These are phyloP conservation scores for Clonostachys chloroleuca DNA, from an alignment of 2,329 filamentous ascomycete species.

Conservation along the genomic window DNA sequence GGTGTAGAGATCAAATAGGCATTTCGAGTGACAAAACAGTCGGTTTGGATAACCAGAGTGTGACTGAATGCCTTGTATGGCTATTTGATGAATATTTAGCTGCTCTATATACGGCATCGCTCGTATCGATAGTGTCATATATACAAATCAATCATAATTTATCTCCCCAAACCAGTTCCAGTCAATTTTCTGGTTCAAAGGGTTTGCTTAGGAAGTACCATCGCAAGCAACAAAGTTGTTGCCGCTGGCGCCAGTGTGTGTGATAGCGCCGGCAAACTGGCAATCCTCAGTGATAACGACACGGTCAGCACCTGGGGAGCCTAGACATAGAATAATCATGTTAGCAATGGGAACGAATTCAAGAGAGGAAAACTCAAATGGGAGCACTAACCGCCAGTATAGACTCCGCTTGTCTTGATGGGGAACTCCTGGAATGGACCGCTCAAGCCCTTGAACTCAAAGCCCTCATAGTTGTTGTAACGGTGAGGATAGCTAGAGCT, in stretches of 20 bases:
- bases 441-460: conserved; percentile 19
- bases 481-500: conserved; percentile 27
- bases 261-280: conserved; percentile 59
- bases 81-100: too few relatives aligned
- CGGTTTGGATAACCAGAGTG: too few relatives aligned
- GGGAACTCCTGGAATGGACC: conserved; percentile 34
- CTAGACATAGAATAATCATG: conserved; percentile 6
- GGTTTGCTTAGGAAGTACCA: conserved; percentile 2
- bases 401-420: conserved; percentile 22
- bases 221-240: conserved; percentile 65
- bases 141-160: too few relatives aligned
- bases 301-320: conserved; percentile 58
- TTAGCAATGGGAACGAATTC: neutral
- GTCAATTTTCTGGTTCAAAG: neutral
- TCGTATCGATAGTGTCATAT: too few relatives aligned
- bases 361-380: neutral
- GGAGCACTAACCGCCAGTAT: conserved; percentile 23
- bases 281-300: conserved; percentile 58
- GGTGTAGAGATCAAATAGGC: too few relatives aligned
- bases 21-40: too few relatives aligned
- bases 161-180: too few relatives aligned
- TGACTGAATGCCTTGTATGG: too few relatives aligned
- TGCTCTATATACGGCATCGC: too few relatives aligned
- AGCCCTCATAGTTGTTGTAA: conserved; percentile 31
- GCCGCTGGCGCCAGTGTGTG: conserved; percentile 64